A percentile compares a stretch with the other conserved stretches of the same genome.
These are phyloP conservation scores for Fusarium sp. DNA, from an alignment of 2,329 filamentous ascomycete genomes.

Conservation along the genomic window DNA sequence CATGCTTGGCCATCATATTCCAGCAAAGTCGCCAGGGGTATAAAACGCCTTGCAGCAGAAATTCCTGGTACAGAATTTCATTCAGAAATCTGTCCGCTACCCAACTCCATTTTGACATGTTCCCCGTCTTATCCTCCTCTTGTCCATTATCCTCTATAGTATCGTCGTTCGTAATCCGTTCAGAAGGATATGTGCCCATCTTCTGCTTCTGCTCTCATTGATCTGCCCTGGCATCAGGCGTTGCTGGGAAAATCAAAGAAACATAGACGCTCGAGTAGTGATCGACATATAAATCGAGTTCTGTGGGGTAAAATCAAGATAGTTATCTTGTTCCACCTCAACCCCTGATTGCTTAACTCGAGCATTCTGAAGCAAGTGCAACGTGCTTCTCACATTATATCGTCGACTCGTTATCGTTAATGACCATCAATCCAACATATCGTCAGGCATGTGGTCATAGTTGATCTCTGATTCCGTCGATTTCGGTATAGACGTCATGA, in stretches of 20 bases:
- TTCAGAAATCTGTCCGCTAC: not conserved
- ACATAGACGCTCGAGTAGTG: not conserved
- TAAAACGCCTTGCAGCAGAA: not conserved
- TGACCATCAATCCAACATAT: slow-evolving; percentile 37
- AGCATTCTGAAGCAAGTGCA: not conserved
- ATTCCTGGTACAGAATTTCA: not conserved
- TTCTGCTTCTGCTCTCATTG: not conserved
- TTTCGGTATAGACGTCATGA: not conserved
- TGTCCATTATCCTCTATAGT: not conserved
- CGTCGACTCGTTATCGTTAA: slow-evolving; percentile 2
- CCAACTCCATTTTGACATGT: not conserved
- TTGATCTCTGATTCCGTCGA: slow-evolving; percentile 39
- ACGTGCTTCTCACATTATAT: not conserved
- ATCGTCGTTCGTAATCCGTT: not conserved
- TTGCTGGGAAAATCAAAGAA: slow-evolving; percentile 25
- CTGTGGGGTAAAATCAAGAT: not conserved
- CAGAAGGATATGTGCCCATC: not conserved
- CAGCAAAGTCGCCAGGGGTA: not conserved
- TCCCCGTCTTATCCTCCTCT: not conserved
- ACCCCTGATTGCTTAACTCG: not conserved
- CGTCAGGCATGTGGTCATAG: slow-evolving; percentile 53
- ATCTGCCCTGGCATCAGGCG: not conserved
- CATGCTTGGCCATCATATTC: not conserved
- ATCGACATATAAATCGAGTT: not conserved
- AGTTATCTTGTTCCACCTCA: not conserved